phyloP scores from a whole-genome alignment of 495 filamentous ascomycete genomes.

The Lineolata rhizophorae region DNA sequence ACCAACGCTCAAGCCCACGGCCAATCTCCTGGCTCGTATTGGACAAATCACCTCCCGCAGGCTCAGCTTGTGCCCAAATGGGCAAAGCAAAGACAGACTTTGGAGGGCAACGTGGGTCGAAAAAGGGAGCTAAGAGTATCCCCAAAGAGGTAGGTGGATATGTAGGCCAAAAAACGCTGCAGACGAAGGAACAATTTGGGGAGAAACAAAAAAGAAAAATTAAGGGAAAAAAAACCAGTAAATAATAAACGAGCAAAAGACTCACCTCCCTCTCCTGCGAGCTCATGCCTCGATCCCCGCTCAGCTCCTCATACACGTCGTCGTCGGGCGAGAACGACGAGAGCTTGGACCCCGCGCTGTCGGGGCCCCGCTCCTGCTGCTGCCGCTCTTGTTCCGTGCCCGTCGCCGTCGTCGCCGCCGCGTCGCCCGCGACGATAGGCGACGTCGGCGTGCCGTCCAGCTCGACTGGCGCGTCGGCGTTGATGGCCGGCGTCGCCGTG shows the following conservation, averaged over 20 bases:
- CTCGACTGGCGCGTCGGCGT: conserved; percentile 16
- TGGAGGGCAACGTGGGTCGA: too few species aligned
- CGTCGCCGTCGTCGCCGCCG: neutral
- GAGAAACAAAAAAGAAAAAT: too few species aligned
- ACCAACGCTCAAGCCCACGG: too few species aligned
- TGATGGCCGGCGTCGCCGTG: conserved; percentile 11
- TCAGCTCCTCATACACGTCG: conserved; percentile 9
- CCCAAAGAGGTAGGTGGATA: too few species aligned
- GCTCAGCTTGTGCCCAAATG: neutral
- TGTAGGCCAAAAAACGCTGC: too few species aligned
- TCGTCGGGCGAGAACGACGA: conserved; percentile 7
- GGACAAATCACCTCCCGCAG: too few species aligned
- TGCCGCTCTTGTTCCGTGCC: conserved; percentile 1
- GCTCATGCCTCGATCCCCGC: conserved; percentile 7
- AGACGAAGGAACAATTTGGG: too few species aligned
- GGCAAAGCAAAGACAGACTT: neutral
- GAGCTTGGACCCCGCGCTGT: conserved; percentile 3
- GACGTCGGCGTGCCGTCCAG: conserved; percentile 14
- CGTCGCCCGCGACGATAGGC: neutral
- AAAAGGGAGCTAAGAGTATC: too few species aligned
- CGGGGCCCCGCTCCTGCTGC: conserved; percentile 1
- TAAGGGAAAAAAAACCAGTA: neutral
- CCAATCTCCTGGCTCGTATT: too few species aligned
- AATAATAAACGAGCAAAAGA: too few species aligned
- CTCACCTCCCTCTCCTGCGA: conserved; percentile 10